Evolutionary conservation across 129 eudicot genomes (phyloP), one percentile per base, ranked within the genome.

Genomic region (Artemisia argyi): DNA sequence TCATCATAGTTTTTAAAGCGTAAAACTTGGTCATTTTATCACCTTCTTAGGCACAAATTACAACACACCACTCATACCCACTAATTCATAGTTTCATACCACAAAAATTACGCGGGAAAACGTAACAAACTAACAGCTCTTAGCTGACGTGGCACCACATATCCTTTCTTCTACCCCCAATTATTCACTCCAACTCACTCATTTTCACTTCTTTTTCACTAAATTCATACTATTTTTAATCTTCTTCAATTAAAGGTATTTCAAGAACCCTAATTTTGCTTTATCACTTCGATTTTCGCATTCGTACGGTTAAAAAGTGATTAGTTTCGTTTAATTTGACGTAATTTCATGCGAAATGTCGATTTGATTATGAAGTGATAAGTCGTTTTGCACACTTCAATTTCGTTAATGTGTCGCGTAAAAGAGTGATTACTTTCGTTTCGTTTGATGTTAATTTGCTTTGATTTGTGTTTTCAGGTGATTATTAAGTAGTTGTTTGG

Each of bases 61-160:
- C 65, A 59, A 18, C 14, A 16, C 8, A 15, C 0, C 8, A 13
- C n/a, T n/a, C n/a, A 0, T 47, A 39, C 8, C 20, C 3, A 5
- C 18, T 5, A 47, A 20, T 20, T 20, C 22, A n/a, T n/a, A n/a
- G n/a, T 26, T 67, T 67, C 49, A 61, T 76, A 68, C 26, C 46
- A 68, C 57, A 42, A 30, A 60, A 54, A 19, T 0, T 48, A 39
- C 46, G 67, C 62, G 81, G 65, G 76, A 59, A 67, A 77, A 77
- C 71, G 71, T 62, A 77, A 76, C 81, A 76, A 76, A 69, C 76
- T 76, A 76, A 76, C 81, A 20, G 75, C 69, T 49, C 46, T 76
- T 52, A 49, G 75, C 80, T 76, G 80, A 76, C 80, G 75, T 76
- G 75, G 70, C 55, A 50, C 53, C 18, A 17, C 22, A 17, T 59